These are phyloP conservation scores for Leishmania arabica DNA, from an alignment of 208 protist species.

Conservation along the genomic window DNA sequence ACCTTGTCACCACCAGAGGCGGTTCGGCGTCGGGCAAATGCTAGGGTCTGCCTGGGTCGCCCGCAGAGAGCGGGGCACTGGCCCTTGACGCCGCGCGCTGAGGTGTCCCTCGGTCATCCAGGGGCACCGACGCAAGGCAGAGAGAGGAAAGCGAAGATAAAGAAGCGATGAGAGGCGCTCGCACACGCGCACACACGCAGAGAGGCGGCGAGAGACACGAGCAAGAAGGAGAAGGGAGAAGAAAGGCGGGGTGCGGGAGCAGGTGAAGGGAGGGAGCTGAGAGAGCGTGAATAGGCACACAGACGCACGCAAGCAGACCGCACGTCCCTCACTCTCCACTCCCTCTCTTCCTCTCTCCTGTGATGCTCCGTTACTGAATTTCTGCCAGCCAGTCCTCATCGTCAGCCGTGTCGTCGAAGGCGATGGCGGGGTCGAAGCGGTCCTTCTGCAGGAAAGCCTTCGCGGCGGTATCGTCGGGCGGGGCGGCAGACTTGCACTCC, in stretches of 20 bases:
- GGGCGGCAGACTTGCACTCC: slow-evolving; percentile 40
- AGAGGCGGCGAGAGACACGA: not conserved
- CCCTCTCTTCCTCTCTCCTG: not conserved
- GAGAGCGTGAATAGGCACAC: not conserved
- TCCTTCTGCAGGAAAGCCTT: slow-evolving; percentile 34
- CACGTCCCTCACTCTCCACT: not conserved
- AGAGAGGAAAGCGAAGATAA: slow-evolving; percentile 6
- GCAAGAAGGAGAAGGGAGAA: not conserved
- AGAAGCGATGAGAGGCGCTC: not conserved
- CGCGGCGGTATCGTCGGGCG: slow-evolving; percentile 35
- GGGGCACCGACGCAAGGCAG: not conserved
- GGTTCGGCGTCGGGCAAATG: not conserved
- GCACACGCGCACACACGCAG: not conserved
- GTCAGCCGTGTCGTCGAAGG: slow-evolving; percentile 17
- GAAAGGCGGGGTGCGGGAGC: not conserved
- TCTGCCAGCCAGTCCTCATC: slow-evolving; percentile 40
- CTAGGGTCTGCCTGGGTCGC: not conserved
- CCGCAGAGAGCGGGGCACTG: not conserved
- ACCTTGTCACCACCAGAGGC: not conserved
- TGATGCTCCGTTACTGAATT: slow-evolving; percentile 9
- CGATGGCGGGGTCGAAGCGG: slow-evolving; percentile 8
- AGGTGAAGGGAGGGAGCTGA: not conserved
- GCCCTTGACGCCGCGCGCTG: not conserved
- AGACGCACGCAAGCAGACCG: not conserved
- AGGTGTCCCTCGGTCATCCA: no score